A percentile compares a stretch with the other conserved stretches of the same genome.
phyloP scores from a whole-genome alignment of 371 early-diverging fungal genomes.

The Zychaea mexicana region DNA sequence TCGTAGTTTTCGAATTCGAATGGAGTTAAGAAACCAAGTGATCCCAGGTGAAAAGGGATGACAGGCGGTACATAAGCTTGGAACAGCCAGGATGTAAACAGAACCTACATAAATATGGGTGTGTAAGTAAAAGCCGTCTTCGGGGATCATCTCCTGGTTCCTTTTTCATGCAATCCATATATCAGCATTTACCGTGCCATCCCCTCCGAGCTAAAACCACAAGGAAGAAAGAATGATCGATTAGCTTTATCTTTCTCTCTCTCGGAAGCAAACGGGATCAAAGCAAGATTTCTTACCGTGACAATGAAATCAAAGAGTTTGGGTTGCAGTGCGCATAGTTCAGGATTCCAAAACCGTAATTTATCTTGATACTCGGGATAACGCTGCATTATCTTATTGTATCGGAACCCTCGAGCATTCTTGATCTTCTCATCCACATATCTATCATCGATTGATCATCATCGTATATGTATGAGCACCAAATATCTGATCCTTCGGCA shows the following conservation, averaged over 20 bases:
- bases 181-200: conserved; percentile 65
- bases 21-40: conserved; percentile 89
- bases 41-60: conserved; percentile 86
- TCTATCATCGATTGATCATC: conserved; percentile 22
- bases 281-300: conserved; percentile 51
- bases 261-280: neutral
- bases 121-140: neutral
- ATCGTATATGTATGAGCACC: too few species aligned
- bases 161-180: neutral
- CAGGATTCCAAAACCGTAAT: conserved; percentile 79
- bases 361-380: conserved; percentile 28
- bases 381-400: conserved; percentile 36
- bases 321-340: conserved; percentile 65
- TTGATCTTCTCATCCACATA: conserved; percentile 72
- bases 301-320: conserved; percentile 80
- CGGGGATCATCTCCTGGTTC: neutral
- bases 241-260: neutral
- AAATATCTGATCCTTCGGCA: too few species aligned
- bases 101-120: conserved; percentile 24
- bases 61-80: conserved; percentile 86
- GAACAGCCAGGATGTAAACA: conserved; percentile 88
- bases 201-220: conserved; percentile 73
- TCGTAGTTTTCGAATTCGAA: conserved; percentile 64
- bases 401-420: conserved; percentile 57
- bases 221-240: neutral